Percentiles rank a stretch among this genome's conserved stretches.
These are phyloP conservation scores for Eimeria acervulina DNA, from an alignment of 169 alveolate genomes.

Conservation along the genomic window DNA sequence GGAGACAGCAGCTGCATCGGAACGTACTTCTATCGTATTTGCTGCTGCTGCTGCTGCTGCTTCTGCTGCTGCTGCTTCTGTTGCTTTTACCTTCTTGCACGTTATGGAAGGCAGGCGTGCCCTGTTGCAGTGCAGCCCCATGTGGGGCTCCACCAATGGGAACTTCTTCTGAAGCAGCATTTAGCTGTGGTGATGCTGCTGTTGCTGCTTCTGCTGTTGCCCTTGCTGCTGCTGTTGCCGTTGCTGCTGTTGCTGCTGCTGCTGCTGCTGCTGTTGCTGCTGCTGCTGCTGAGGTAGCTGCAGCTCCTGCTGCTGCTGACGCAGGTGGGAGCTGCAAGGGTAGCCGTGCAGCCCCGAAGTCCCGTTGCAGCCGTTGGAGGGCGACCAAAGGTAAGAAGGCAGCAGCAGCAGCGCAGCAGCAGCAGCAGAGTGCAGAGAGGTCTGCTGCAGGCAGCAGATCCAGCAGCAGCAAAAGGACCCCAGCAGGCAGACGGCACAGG, in stretches of 20 bases:
- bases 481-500: too few species aligned
- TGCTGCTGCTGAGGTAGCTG: background rate
- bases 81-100: background rate
- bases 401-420: slow-evolving; percentile 24
- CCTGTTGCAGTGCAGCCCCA: too few species aligned
- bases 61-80: background rate
- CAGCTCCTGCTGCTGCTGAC: background rate
- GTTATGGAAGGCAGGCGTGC: too few species aligned
- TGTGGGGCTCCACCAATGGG: too few species aligned
- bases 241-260: background rate
- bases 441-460: too few species aligned
- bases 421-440: too few species aligned
- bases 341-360: background rate
- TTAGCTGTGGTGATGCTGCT: background rate
- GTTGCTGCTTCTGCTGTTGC: background rate
- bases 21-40: background rate
- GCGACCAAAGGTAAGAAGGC: background rate
- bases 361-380: background rate
- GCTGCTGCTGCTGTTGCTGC: slow-evolving; percentile 22
- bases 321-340: background rate
- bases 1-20: slow-evolving; percentile 35
- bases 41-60: slow-evolving; percentile 25
- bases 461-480: too few species aligned
- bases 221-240: background rate
- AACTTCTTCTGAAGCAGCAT: too few species aligned